A percentile compares a stretch with the other conserved stretches of the same genome.
Conservation (phyloP, 768 basidiomycete species). For the Dentipellis sp. region DNA sequence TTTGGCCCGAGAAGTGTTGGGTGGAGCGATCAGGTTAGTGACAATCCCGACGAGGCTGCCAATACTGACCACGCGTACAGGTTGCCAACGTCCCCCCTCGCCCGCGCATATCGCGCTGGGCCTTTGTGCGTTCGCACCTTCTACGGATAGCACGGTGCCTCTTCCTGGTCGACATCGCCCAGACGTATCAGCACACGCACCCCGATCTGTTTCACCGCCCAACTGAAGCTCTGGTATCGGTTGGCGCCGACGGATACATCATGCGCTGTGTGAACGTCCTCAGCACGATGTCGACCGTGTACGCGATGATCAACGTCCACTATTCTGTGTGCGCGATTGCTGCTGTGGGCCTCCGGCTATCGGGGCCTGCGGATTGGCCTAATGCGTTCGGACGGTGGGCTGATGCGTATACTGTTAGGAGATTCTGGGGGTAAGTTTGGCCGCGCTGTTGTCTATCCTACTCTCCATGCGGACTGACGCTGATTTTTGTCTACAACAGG, state of each 20-base stretch:
- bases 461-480: too few relatives aligned
- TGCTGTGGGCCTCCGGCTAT: background rate
- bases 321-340: background rate
- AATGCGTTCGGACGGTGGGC: background rate
- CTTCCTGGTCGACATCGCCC: background rate
- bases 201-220: background rate
- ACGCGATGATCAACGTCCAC: background rate
- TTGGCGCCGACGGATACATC: background rate
- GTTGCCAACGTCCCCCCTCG: background rate
- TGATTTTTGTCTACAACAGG: too few relatives aligned
- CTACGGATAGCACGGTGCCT: background rate
- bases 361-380: background rate
- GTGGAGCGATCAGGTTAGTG: background rate
- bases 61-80: background rate
- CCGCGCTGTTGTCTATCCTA: too few relatives aligned
- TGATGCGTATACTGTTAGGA: background rate
- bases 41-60: too few relatives aligned
- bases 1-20: background rate
- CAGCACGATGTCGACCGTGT: background rate
- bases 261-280: background rate
- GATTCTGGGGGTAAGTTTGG: background rate
- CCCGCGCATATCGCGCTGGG: background rate
- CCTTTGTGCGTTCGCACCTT: background rate
- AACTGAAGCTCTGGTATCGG: background rate
- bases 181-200: background rate